Base-by-base conservation (phyloP, 345 rosid genomes). In the Eucalyptus dawsonii region DNA sequence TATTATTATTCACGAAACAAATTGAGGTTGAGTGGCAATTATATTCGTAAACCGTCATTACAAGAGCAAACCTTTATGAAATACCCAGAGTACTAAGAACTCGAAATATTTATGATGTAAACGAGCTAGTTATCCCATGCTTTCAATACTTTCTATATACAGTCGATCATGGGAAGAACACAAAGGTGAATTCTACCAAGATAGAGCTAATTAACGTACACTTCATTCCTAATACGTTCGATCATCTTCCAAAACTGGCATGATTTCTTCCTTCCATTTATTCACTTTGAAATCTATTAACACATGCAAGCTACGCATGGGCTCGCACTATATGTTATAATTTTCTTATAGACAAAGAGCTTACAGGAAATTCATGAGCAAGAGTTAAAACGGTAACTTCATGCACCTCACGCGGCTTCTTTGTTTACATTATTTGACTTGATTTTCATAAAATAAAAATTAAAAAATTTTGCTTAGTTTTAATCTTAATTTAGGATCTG, bases 1-100 rank as follows among this genome's bases (percentile, higher is more conserved):
- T 56, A 22, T 2, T 56, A 22, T 2, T 56, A 9, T 56, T 0
- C 29, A 10, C 0, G 3, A 56, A 56, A 24, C 29, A 56, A 56
- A 56, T 56, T 22, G 29, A 56, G 62, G 6, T 0, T 60, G 7
- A 60, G 31, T 12, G 67, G 7, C 15, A 25, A 60, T 60, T 27
- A 60, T 60, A 0, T 27, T 27, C 0, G 8, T 11, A 60, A 60
- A 60, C 8, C 0, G 15, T 60, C 67, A 1, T 60, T 60, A 60
- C 15, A 25, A 6, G 31, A 60, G 14, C 8, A 60, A 27, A 0
- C n/a, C 67, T 5, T 60, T 27, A 60, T 27, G n/a, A 56, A 56
- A 56, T 56, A 60, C 15, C 7, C 4, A 5, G 4, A 27, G 7
- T 27, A 11, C 0, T 27, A 60, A 60, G 14, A 27, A 60, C 67